Base-by-base conservation (phyloP, 306 rosid species). In the Vicia sativa region DNA sequence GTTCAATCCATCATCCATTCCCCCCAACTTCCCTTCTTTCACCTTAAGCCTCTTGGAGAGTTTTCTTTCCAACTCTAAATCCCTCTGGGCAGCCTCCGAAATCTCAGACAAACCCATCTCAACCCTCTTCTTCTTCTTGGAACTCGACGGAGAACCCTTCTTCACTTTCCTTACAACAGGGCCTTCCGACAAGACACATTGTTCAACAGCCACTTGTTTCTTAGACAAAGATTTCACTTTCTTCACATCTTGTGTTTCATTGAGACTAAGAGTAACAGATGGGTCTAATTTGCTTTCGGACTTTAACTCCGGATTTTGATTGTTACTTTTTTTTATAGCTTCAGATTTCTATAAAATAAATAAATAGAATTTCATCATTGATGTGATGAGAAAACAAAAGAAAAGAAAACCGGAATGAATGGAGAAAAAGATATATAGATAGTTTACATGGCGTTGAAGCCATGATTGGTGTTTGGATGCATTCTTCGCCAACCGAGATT, bases 21-120 rank as follows among this genome's bases (percentile, higher is more conserved):
- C 96, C 77, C 87, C 68, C 74, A 93, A 70, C 67, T 68, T 90
- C 38, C 98, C 97, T 64, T 59, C 77, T 73, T 85, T 93, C 72
- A 90, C 89, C 84, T 85, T 93, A 25, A 93, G 95, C 80, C 81
- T 93, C 81, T 93, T 90, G 8, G 89, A 88, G 70, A 93, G 90
- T 79, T 87, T 90, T 52, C 83, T 82, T 78, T 93, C 98, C 74
- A 90, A 62, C 58, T 85, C 91, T 78, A 88, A 52, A 73, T 93
- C 98, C 79, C 74, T 84, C 65, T 71, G 58, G 7, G 87, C 86
- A 14, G 74, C 81, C 1, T 70, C 5, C 0, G 75, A 62, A 67
- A 68, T 25, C 38, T 52, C 71, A 13, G 46, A 70, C 77, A 39
- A 6, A 11, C 68, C 85, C 71, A 77, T 55, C 67, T 84, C 77